Evolutionary conservation across 192 early-diverging fungal species (phyloP).

Genomic region (Endogone sp.): DNA sequence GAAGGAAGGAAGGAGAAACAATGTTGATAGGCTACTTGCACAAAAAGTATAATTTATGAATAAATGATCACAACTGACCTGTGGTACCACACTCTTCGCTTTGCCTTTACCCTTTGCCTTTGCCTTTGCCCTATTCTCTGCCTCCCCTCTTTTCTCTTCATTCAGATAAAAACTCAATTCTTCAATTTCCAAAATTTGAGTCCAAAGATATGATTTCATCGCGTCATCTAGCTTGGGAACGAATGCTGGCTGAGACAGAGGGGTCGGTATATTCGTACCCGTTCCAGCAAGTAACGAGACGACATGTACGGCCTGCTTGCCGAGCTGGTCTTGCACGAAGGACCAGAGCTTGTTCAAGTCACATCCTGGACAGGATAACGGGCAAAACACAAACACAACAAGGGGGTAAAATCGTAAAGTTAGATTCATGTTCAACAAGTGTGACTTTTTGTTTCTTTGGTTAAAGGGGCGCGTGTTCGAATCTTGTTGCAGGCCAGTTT

Average conservation of each 20-base stretch:
- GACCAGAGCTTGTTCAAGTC: conserved; percentile 30
- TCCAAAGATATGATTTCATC: conserved; percentile 26
- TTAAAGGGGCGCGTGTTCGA: too few species aligned
- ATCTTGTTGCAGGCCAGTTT: too few species aligned
- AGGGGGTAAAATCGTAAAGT: conserved; percentile 7
- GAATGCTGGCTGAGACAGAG: not conserved
- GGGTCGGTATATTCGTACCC: not conserved
- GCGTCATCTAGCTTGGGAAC: conserved; percentile 17
- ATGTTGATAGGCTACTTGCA: too few species aligned
- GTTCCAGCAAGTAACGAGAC: not conserved
- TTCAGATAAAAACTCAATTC: conserved; percentile 9
- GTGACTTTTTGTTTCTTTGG: too few species aligned
- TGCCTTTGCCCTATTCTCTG: too few species aligned
- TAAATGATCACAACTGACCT: too few species aligned
- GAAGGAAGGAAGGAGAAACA: too few species aligned
- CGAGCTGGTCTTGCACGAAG: conserved; percentile 22
- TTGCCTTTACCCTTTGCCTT: too few species aligned
- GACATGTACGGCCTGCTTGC: not conserved
- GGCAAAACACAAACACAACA: not conserved
- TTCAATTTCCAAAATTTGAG: conserved; percentile 26
- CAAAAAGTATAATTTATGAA: too few species aligned
- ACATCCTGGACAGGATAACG: conserved; percentile 16
- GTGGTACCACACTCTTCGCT: too few species aligned
- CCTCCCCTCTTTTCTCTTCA: too few species aligned
- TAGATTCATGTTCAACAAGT: too few species aligned